These are phyloP conservation scores for Alliaria petiolata DNA, from an alignment of 345 rosid genomes.

Conservation along the genomic window DNA sequence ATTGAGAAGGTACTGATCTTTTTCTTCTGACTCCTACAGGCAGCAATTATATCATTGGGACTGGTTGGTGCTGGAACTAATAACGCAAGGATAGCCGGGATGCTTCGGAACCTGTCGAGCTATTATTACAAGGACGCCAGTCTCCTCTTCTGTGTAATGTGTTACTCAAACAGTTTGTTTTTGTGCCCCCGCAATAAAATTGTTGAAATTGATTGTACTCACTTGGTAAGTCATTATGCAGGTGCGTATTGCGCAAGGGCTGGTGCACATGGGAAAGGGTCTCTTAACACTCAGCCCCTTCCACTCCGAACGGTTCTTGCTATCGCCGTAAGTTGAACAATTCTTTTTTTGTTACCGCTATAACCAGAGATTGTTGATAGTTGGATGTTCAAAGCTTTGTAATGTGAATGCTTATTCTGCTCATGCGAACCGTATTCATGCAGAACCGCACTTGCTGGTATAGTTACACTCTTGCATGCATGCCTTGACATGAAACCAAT, in stretches of 20 bases:
- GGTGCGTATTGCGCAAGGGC: slow-evolving; percentile 98
- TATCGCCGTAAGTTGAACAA: slow-evolving; percentile 70
- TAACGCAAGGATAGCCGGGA: slow-evolving; percentile 91
- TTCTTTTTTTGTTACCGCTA: neutral
- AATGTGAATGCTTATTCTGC: neutral
- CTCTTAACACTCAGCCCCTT: slow-evolving; percentile 84
- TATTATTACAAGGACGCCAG: slow-evolving; percentile 89
- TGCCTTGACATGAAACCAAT: slow-evolving; percentile 92
- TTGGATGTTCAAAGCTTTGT: neutral
- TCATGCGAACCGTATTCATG: too few relatives aligned
- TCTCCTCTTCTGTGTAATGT: slow-evolving; percentile 87
- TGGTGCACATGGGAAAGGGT: slow-evolving; percentile 94
- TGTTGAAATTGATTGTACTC: neutral
- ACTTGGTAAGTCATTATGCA: slow-evolving; percentile 29
- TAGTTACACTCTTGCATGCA: slow-evolving; percentile 70
- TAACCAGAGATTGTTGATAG: neutral
- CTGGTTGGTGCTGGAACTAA: slow-evolving; percentile 97
- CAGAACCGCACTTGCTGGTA: slow-evolving; percentile 94
- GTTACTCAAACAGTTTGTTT: neutral
- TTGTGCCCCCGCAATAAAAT: neutral
- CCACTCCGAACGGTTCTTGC: slow-evolving; percentile 89
- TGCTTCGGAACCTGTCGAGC: slow-evolving; percentile 97
- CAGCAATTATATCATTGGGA: slow-evolving; percentile 88
- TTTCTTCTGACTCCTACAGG: slow-evolving; percentile 45
- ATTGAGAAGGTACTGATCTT: slow-evolving; percentile 7